Evolutionary conservation across 2,329 filamentous ascomycete genomes (phyloP), one percentile per base, ranked within the genome.

Genomic region (Akanthomyces lecanii): DNA sequence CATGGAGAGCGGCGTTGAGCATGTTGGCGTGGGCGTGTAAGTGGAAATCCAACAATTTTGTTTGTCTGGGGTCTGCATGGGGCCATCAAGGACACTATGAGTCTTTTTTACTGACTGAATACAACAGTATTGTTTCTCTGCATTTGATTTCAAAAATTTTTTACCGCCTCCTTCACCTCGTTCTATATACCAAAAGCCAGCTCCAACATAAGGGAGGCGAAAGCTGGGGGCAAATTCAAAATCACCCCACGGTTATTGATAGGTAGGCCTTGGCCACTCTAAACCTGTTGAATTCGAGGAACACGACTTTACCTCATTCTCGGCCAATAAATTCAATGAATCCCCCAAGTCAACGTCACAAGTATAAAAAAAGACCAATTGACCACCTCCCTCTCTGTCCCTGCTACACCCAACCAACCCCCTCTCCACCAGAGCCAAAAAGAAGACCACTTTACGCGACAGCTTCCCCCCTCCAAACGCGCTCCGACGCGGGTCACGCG

Each of bases 401-500:
- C n/a, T n/a, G n/a, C n/a, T n/a, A n/a, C 30, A 33, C 30, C 33
- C 33, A 38, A 16, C 16, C 25, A 40, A 30, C 44, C 44, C 44
- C 11, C 47, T 30, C 51, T 44, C 38, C 60, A 52, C 51, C 60
- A 40, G 33, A 38, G 6, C 33, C 5, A 38, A 38, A 6, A 30
- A 30, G 11, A 14, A 30, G 36, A 55, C 52, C 61, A 62, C 42
- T 55, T 48, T 50, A 38, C 52, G 21, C 33, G 21, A 42, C 16
- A 52, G 38, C 14, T 16, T 44, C 48, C 58, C 45, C 33, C 45
- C 33, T 36, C 33, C 33, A 36, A 36, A 44, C 61, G 61, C 52
- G 61, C 33, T n/a, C 40, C 44, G 16, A 53, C 23, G 6, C 60
- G 60, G 52, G 60, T 62, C 60, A 56, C 58, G 48, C 58, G 58